Evolutionary conservation across 352 stramenopile species (phyloP).

Genomic region (Phytophthora sp.): DNA sequence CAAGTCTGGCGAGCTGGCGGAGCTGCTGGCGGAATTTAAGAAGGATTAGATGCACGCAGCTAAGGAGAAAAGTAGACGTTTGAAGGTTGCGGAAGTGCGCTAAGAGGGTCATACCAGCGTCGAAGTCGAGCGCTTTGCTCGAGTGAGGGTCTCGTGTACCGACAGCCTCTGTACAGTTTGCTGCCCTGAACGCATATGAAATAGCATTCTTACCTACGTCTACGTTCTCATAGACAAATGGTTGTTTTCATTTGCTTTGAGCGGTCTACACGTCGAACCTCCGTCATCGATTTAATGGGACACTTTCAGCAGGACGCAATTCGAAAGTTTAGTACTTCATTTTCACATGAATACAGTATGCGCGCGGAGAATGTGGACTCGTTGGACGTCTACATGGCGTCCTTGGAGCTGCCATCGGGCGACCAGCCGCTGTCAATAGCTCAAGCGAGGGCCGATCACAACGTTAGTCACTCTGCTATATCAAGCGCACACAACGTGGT

Average conservation of each 20-base stretch:
- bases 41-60: constrained; percentile 50
- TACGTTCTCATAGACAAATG: no score
- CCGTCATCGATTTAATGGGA: no score
- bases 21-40: constrained; percentile 89
- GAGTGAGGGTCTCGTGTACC: no score
- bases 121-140: not conserved
- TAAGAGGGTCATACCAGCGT: not conserved
- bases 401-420: constrained; percentile 42
- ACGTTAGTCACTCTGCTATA: constrained; percentile 1
- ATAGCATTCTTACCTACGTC: not conserved
- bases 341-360: no score
- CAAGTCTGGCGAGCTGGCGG: constrained; percentile 91
- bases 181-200: no score
- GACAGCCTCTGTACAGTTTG: no score
- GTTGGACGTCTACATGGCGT: constrained; percentile 85
- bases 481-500: constrained; percentile 14
- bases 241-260: no score
- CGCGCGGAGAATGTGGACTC: constrained; percentile 54
- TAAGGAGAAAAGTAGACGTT: not conserved
- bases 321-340: no score
- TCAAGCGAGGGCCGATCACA: constrained; percentile 18
- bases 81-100: not conserved
- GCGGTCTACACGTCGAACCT: no score
- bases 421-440: constrained; percentile 9
- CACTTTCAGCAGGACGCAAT: constrained; percentile 19